Evolutionary conservation across 2,329 filamentous ascomycete genomes (phyloP).

Genomic region (Ascocoryne sarcoides): DNA sequence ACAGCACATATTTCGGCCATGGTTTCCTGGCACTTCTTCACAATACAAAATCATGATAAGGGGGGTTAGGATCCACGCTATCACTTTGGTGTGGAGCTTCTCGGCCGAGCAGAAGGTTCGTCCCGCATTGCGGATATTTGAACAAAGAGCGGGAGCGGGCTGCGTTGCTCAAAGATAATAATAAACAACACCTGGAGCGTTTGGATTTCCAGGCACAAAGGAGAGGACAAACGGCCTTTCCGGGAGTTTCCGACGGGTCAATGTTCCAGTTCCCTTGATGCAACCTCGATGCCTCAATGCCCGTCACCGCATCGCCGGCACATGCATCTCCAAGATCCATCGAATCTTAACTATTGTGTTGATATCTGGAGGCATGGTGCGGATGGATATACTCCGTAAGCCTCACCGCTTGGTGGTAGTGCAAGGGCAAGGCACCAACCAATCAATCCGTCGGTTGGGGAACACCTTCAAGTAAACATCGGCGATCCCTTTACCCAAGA

Average conservation of each 20-base stretch:
- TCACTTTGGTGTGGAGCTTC: background rate
- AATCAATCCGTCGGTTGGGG: background rate
- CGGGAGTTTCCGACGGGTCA: background rate
- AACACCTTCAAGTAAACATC: background rate
- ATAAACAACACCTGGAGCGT: too few species aligned
- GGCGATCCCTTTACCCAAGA: background rate
- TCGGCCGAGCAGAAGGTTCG: background rate
- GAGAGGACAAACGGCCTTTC: background rate
- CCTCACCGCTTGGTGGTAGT: conserved; percentile 7
- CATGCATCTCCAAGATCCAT: too few species aligned
- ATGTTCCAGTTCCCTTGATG: background rate
- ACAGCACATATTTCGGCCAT: conserved; percentile 2
- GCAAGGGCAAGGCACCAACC: background rate
- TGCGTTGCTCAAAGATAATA: too few species aligned
- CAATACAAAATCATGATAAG: background rate
- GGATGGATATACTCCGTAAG: conserved; percentile 4
- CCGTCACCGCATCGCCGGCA: too few species aligned
- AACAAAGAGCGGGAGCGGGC: too few species aligned
- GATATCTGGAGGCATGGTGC: conserved; percentile 3
- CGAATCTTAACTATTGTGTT: too few species aligned
- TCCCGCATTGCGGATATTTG: too few species aligned
- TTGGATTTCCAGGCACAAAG: too few species aligned
- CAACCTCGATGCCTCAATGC: too few species aligned
- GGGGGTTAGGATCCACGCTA: background rate
- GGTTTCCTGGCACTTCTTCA: conserved; percentile 1